phyloP scores from a whole-genome alignment of 768 basidiomycete species.

The Russula sp. region DNA sequence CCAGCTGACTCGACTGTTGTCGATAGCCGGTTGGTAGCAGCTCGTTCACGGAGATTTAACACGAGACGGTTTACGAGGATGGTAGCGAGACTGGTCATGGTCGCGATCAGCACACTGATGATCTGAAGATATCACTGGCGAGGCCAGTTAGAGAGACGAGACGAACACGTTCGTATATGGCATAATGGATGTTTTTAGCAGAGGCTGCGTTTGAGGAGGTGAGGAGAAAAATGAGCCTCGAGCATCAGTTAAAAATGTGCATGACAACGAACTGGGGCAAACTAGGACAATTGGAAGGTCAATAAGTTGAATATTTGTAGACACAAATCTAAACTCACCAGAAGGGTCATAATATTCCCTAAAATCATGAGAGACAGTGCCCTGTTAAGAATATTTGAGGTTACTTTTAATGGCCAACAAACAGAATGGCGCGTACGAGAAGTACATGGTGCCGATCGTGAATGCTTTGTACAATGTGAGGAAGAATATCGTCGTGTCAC shows the following conservation, averaged over 20 bases:
- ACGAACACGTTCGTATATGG: conserved; percentile 23
- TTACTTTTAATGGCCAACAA: neutral
- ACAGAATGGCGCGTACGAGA: conserved; percentile 9
- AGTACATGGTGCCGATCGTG: conserved; percentile 21
- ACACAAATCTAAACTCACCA: conserved; percentile 1
- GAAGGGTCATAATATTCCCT: conserved; percentile 17
- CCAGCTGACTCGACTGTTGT: conserved; percentile 5
- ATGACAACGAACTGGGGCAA: conserved; percentile 14
- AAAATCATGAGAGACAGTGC: conserved; percentile 18
- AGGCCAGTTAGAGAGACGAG: neutral
- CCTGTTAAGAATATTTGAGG: neutral
- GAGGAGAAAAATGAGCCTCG: neutral
- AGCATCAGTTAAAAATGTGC: neutral
- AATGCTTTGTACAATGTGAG: conserved; percentile 21
- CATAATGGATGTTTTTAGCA: conserved; percentile 4
- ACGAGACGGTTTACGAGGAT: conserved; percentile 21
- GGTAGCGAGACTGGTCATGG: conserved; percentile 7
- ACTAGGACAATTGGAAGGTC: conserved; percentile 1
- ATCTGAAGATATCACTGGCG: neutral
- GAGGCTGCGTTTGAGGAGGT: neutral
- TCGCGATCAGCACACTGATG: neutral
- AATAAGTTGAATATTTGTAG: neutral
- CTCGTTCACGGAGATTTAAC: conserved; percentile 20
- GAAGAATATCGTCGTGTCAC: conserved; percentile 14
- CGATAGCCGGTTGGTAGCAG: neutral